phyloP scores from a whole-genome alignment of 83 land plant genomes.

The Diphasiastrum complanatum region DNA sequence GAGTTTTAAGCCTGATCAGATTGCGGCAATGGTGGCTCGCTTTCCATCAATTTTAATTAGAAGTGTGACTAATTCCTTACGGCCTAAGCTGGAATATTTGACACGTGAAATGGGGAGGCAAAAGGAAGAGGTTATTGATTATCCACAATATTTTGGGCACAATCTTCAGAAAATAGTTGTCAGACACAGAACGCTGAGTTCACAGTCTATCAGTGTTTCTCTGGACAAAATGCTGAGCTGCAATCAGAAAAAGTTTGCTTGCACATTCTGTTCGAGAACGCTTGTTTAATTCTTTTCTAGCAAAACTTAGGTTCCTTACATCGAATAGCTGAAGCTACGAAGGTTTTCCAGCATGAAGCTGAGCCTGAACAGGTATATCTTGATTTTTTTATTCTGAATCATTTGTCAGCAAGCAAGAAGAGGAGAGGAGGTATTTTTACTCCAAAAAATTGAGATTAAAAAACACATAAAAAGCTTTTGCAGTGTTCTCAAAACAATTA shows the following conservation, averaged over 20 bases:
- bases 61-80: conserved; percentile 73
- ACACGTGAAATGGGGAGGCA: conserved; percentile 59
- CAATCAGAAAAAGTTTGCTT: conserved; percentile 59
- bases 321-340: no score
- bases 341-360: no score
- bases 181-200: conserved; percentile 52
- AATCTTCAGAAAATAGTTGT: conserved; percentile 64
- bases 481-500: no score
- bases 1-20: conserved; percentile 51
- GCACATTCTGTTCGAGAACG: no score
- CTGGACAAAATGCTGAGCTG: conserved; percentile 67
- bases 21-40: conserved; percentile 49
- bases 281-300: no score
- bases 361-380: no score
- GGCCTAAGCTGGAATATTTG: conserved; percentile 74
- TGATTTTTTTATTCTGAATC: no score
- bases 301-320: no score
- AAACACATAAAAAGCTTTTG: no score
- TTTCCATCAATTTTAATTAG: conserved; percentile 71
- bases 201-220: conserved; percentile 42
- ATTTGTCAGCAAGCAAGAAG: no score
- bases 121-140: conserved; percentile 57
- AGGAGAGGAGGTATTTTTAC: no score
- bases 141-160: conserved; percentile 66
- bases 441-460: no score